These are phyloP conservation scores for Cucumis melo DNA, from an alignment of 306 rosid genomes.

Conservation along the genomic window DNA sequence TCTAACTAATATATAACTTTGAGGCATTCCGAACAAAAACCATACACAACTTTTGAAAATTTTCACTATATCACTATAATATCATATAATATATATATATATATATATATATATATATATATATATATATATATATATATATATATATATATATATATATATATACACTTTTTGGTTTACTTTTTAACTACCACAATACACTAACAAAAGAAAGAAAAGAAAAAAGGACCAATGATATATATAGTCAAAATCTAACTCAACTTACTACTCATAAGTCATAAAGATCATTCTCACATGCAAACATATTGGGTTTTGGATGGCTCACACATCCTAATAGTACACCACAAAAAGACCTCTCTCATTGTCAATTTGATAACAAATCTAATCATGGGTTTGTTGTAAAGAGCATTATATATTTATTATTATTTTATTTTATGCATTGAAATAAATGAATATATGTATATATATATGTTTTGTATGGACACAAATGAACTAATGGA, in stretches of 20 bases:
- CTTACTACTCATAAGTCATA: neutral
- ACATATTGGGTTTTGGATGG: neutral
- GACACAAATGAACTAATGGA: no score
- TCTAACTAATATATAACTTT: no score
- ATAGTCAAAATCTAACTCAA: neutral
- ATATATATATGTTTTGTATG: no score
- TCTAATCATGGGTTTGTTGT: neutral
- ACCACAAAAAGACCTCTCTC: neutral
- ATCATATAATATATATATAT: no score
- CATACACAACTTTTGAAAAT: no score
- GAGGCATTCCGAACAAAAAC: no score
- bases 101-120: no score
- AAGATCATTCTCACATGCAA: neutral
- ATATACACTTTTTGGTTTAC: neutral
- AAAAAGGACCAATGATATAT: neutral
- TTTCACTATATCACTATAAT: neutral
- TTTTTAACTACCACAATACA: neutral
- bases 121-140: no score
- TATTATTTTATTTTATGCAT: no score
- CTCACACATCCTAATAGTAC: neutral
- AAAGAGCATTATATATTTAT: no score
- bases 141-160: no score
- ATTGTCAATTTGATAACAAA: neutral
- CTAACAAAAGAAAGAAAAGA: neutral
- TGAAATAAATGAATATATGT: no score